Evolutionary conservation across 1,284 basidiomycete genomes (phyloP), one percentile per base, ranked within the genome.

Genomic region (Sanghuangporus sanghuang): DNA sequence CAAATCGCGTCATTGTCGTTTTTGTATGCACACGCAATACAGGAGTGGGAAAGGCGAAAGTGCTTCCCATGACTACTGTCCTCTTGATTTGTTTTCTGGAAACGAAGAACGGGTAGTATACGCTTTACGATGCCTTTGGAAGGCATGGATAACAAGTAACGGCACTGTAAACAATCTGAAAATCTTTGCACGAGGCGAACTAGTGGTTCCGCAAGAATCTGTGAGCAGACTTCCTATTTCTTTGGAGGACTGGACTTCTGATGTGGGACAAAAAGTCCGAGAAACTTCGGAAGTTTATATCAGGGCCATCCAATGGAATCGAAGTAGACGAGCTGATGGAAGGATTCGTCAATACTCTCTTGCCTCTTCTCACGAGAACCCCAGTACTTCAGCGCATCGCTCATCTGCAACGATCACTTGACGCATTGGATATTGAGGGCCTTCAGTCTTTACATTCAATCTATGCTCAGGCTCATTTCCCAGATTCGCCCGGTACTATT

Each of bases 351-450:
- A 67, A 73, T 3, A 71, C 77, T 6, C 62, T 95, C 49, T 71
- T 84, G 3, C 80, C 82, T 1, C 72, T 84, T 6, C 75, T 94
- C 21, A 68, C 82, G 54, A 67, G 72, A 11, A 86, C 85, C 0
- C 79, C 80, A 8, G 78, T 90, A 18, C 79, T 96, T 23, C 69
- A 69, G 11, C 81, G 75, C 1, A 78, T 96, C 54, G 81, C 84
- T 3, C 72, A 71, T 14, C 81, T 95, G 1, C 93, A 96, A 72
- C 81, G 87, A n/a, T 81, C 81, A 1, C 84, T 97, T 23, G 94
- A 96, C 70, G 75, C 83, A 12, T 81, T 93, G 56, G 93, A 96
- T 72, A 89, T 96, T 64, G 92, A 95, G 72, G 92, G 92, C 0
- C 76, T 94, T 18, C 77, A 79, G 14, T 73, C 75, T 57, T 75